These are phyloP conservation scores for Nicotiana tabacum DNA, from an alignment of 257 asterid genomes.

Conservation along the genomic window DNA sequence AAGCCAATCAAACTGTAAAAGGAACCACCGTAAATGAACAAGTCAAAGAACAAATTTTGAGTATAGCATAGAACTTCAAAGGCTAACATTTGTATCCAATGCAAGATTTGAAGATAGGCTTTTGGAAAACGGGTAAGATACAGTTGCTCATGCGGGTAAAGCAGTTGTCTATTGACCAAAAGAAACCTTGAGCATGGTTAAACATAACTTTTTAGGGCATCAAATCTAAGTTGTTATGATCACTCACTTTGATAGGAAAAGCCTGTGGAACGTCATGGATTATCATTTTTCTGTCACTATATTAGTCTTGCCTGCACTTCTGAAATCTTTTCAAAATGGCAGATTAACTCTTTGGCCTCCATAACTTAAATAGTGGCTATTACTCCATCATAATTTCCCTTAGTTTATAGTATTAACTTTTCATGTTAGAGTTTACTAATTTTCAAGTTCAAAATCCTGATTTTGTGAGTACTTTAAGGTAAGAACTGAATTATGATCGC, in stretches of 20 bases:
- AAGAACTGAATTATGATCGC: too few species aligned
- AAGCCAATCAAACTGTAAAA: neutral
- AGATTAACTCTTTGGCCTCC: neutral
- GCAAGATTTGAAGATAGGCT: too few species aligned
- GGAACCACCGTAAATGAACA: too few species aligned
- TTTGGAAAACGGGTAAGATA: too few species aligned
- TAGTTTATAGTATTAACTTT: neutral
- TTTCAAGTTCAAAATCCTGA: neutral
- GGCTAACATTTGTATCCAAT: too few species aligned
- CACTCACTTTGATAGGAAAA: neutral
- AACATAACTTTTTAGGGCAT: too few species aligned
- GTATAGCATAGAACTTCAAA: too few species aligned
- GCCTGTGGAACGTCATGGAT: neutral
- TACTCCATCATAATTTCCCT: neutral
- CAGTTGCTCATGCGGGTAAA: too few species aligned
- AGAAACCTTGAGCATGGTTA: too few species aligned
- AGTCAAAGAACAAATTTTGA: too few species aligned
- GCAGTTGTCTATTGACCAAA: too few species aligned
- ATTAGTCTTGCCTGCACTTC: neutral
- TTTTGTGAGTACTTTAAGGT: neutral
- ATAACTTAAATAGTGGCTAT: neutral
- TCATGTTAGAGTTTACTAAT: neutral
- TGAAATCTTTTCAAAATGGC: neutral
- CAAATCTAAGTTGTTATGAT: neutral
- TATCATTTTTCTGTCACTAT: neutral